Percentiles rank a stretch among this genome's conserved stretches.
phyloP scores from a whole-genome alignment of 2,329 filamentous ascomycete species.

The Cordyceps cicadae region DNA sequence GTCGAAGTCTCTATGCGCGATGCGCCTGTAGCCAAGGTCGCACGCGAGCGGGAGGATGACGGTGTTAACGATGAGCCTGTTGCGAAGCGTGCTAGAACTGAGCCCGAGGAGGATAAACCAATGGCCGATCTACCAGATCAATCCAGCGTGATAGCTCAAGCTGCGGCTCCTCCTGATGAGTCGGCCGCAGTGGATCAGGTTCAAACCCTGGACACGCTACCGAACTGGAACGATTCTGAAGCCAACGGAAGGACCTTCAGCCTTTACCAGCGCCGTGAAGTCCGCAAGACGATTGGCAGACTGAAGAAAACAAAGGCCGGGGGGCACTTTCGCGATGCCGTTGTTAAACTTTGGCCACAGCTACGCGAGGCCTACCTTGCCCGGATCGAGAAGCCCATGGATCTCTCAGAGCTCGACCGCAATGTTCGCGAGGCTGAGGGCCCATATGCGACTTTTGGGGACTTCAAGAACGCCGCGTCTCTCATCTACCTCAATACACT shows the following conservation, averaged over 20 bases:
- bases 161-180: constrained; percentile 16
- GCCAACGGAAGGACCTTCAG: constrained; percentile 46
- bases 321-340: constrained; percentile 65
- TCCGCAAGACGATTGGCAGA: constrained; percentile 59
- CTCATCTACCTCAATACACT: constrained; percentile 73
- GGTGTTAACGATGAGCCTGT: constrained; percentile 50
- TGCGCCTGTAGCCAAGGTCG: constrained; percentile 50
- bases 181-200: constrained; percentile 5
- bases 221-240: constrained; percentile 33
- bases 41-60: constrained; percentile 73
- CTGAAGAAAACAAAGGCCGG: constrained; percentile 84
- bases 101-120: constrained; percentile 38
- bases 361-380: constrained; percentile 67
- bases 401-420: constrained; percentile 72
- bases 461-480: constrained; percentile 65
- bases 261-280: constrained; percentile 49
- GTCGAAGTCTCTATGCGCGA: constrained; percentile 47
- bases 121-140: not conserved
- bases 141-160: constrained; percentile 11
- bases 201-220: constrained; percentile 23
- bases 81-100: constrained; percentile 74
- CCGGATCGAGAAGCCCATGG: constrained; percentile 69
- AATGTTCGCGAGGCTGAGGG: constrained; percentile 59
- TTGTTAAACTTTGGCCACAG: constrained; percentile 64
- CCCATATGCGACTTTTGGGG: constrained; percentile 59